phyloP scores from a whole-genome alignment of 139 green algal species.

The Chloropicon primus region DNA sequence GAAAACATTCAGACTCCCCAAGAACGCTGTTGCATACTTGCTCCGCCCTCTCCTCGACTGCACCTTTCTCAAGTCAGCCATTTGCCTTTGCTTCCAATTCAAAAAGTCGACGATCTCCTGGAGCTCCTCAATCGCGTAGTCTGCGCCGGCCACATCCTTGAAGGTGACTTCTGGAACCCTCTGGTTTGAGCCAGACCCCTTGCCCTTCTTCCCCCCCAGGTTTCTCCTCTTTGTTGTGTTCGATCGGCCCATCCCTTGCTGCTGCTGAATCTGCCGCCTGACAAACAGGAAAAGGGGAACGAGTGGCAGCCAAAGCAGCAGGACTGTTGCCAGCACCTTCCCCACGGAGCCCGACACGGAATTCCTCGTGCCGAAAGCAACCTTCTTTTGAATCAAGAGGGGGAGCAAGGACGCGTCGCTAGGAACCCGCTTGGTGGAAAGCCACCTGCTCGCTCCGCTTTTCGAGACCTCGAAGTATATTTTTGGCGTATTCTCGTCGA shows the following conservation, averaged over 20 bases:
- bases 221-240: neutral
- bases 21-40: conserved; percentile 2
- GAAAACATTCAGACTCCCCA: neutral
- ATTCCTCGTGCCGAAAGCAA: neutral
- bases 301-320: conserved; percentile 69
- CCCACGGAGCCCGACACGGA: neutral
- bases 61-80: neutral
- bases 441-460: neutral
- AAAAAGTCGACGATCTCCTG: conserved; percentile 50
- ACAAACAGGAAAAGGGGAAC: conserved; percentile 50
- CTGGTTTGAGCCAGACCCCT: neutral
- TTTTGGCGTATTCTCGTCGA: neutral
- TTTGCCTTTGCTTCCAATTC: conserved; percentile 7
- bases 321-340: conserved; percentile 18
- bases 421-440: neutral
- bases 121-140: conserved; percentile 63
- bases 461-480: neutral
- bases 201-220: neutral
- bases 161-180: conserved; percentile 53
- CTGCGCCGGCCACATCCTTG: conserved; percentile 79
- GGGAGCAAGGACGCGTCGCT: neutral
- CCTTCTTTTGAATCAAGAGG: neutral
- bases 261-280: neutral
- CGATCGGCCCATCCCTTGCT: neutral
- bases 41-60: neutral